phyloP scores from a whole-genome alignment of 2,329 filamentous ascomycete genomes.

The Nemania diffusa region DNA sequence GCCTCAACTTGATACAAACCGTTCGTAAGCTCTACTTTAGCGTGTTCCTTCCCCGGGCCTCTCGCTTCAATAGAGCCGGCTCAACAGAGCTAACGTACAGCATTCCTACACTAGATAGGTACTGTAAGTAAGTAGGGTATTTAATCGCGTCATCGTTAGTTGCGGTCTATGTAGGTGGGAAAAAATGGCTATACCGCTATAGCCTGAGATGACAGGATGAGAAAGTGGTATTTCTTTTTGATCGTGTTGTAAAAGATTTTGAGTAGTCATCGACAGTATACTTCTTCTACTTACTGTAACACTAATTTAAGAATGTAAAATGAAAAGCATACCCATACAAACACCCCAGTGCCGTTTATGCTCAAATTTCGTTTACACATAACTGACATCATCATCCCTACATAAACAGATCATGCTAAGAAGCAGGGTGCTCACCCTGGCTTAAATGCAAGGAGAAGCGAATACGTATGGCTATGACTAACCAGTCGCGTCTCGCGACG shows the following conservation, averaged over 20 bases:
- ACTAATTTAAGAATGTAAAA: background rate
- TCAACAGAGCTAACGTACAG: background rate
- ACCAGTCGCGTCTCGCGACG: background rate
- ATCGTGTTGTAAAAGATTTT: too few relatives aligned
- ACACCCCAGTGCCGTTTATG: background rate
- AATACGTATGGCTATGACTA: background rate
- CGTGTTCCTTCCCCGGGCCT: conserved; percentile 8
- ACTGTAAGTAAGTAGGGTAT: background rate
- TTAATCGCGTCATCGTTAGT: background rate
- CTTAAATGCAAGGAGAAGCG: background rate
- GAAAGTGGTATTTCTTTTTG: background rate
- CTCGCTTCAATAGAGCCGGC: background rate
- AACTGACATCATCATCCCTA: background rate
- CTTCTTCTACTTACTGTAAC: background rate
- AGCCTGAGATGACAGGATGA: background rate
- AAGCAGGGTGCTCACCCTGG: background rate
- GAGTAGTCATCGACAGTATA: background rate
- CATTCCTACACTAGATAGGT: too few relatives aligned
- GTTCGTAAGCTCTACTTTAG: conserved; percentile 13
- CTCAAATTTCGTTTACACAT: background rate
- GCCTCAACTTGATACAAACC: conserved; percentile 28
- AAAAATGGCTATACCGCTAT: background rate
- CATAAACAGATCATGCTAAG: background rate
- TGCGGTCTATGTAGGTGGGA: background rate
- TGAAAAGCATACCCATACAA: background rate